Conservation (phyloP, 257 asterid genomes). For the Nicotiana tabacum region DNA sequence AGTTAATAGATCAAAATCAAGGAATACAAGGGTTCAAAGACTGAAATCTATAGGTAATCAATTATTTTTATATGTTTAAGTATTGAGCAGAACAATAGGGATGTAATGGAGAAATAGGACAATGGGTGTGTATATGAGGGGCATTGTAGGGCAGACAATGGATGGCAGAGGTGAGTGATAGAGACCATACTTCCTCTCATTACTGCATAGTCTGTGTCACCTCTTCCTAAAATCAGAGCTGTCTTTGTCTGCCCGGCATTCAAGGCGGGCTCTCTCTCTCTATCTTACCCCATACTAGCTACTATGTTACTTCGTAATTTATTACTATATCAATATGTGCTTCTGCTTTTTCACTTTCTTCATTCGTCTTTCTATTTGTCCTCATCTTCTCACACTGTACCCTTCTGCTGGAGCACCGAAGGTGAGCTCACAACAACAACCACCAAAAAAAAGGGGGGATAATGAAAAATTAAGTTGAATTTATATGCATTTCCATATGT, state of each 20-base stretch:
- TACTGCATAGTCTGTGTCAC: slow-evolving; percentile 23
- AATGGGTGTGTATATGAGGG: not conserved
- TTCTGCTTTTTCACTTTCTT: slow-evolving; percentile 7
- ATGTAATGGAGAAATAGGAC: slow-evolving; percentile 13
- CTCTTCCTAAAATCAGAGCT: slow-evolving; percentile 20
- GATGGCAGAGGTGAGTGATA: slow-evolving; percentile 17
- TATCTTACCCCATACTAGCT: too few species aligned
- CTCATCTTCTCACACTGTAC: not conserved
- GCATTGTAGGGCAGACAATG: slow-evolving; percentile 6
- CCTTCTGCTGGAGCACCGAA: too few species aligned
- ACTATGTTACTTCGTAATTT: too few species aligned
- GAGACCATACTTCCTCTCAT: slow-evolving; percentile 34
- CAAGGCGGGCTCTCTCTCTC: slow-evolving; percentile 43
- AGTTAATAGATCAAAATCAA: too few species aligned
- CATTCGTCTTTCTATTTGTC: not conserved
- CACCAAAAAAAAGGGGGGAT: too few species aligned
- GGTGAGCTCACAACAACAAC: too few species aligned
- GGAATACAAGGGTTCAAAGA: too few species aligned
- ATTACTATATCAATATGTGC: not conserved
- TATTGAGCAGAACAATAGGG: not conserved
- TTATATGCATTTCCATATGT: too few species aligned
- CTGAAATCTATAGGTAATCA: too few species aligned
- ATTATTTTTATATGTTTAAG: not conserved
- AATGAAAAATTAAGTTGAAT: too few species aligned
- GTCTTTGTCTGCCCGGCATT: slow-evolving; percentile 53